Evolutionary conservation across 2,329 filamentous ascomycete genomes (phyloP).

Genomic region (Penicillium oxalicum): DNA sequence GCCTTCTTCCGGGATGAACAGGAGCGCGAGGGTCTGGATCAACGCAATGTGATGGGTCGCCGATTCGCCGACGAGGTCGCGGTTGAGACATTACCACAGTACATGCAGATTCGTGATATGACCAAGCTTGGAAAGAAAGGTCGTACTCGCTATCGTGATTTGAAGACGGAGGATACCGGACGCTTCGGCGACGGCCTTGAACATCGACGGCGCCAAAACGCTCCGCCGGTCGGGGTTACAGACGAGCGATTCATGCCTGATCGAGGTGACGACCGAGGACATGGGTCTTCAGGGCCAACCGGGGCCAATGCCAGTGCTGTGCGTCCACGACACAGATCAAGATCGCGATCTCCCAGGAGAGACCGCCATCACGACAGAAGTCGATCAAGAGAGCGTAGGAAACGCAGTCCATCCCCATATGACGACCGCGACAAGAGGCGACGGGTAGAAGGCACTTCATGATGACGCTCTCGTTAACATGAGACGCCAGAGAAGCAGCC

Average conservation of each 20-base stretch:
- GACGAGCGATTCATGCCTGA: constrained; percentile 46
- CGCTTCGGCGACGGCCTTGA: constrained; percentile 56
- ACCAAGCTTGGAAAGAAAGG: constrained; percentile 91
- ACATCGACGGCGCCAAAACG: constrained; percentile 25
- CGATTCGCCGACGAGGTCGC: constrained; percentile 81
- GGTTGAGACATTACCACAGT: constrained; percentile 77
- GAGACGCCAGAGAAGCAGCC: constrained; percentile 14
- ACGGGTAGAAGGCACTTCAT: constrained; percentile 27
- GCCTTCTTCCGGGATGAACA: constrained; percentile 88
- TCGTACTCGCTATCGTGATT: constrained; percentile 80
- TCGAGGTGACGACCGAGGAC: constrained; percentile 28
- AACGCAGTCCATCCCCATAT: constrained; percentile 40
- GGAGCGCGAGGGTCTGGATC: constrained; percentile 66
- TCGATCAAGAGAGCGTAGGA: constrained; percentile 41
- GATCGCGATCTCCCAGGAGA: constrained; percentile 45
- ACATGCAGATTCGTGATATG: constrained; percentile 88
- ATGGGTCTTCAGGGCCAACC: constrained; percentile 30
- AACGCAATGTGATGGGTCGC: constrained; percentile 79
- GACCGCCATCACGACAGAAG: constrained; percentile 41
- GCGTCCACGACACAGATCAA: constrained; percentile 31
- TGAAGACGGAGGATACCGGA: constrained; percentile 86
- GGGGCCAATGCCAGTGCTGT: constrained; percentile 44
- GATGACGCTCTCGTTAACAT: constrained; percentile 15
- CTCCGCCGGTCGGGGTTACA: constrained; percentile 33
- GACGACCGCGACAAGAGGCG: constrained; percentile 39